phyloP scores from a whole-genome alignment of 768 basidiomycete genomes.

The Lyophyllum decastes region DNA sequence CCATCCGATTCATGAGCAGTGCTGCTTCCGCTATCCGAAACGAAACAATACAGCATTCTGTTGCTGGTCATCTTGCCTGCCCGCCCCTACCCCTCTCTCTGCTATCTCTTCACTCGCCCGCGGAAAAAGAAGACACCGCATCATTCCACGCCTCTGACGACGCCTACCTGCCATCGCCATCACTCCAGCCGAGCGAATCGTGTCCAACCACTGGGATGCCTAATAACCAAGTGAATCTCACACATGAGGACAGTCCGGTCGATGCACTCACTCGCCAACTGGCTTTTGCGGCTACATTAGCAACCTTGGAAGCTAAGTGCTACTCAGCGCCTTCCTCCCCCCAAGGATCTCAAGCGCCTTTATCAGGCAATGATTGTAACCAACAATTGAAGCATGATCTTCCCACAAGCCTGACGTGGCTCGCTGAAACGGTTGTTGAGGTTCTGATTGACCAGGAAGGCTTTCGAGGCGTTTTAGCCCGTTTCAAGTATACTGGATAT shows the following conservation, averaged over 20 bases:
- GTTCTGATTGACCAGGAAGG: slow-evolving; percentile 86
- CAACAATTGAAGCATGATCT: not conserved
- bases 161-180: not conserved
- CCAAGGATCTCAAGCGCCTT: not conserved
- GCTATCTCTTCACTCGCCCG: not conserved
- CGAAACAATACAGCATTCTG: not conserved
- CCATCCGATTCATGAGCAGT: not conserved
- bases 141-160: not conserved
- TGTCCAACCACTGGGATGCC: not conserved
- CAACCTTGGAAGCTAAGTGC: slow-evolving; percentile 11
- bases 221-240: not conserved
- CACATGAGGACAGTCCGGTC: not conserved
- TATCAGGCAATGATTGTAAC: not conserved
- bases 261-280: slow-evolving; percentile 2
- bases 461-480: slow-evolving; percentile 62
- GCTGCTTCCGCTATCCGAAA: not conserved
- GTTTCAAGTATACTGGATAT: slow-evolving; percentile 61
- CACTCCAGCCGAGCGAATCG: slow-evolving; percentile 3
- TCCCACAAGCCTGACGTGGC: slow-evolving; percentile 44
- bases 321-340: slow-evolving; percentile 16
- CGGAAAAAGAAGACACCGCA: not conserved
- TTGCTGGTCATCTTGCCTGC: not conserved
- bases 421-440: slow-evolving; percentile 54
- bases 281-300: slow-evolving; percentile 11
- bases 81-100: not conserved